These are phyloP conservation scores for Botrytis porri DNA, from an alignment of 2,329 filamentous ascomycete genomes.

Conservation along the genomic window DNA sequence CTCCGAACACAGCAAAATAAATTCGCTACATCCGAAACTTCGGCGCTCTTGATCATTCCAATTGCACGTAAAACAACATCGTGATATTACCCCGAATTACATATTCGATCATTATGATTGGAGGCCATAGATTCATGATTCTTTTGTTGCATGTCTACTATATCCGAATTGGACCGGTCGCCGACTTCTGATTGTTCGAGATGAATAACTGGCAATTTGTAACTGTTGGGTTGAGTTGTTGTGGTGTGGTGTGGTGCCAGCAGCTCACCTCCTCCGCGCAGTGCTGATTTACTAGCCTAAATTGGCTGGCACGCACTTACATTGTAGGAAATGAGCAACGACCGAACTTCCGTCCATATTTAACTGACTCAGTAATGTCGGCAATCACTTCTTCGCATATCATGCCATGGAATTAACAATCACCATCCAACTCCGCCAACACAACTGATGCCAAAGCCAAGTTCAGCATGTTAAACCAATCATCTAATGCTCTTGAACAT, in stretches of 20 bases:
- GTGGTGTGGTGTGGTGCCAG: not conserved
- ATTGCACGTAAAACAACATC: not conserved
- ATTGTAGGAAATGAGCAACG: not conserved
- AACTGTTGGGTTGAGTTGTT: not conserved
- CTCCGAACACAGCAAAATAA: not conserved
- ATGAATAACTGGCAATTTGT: not conserved
- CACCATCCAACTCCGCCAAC: not conserved
- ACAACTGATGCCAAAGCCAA: not conserved
- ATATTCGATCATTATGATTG: not conserved
- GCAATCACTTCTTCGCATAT: not conserved
- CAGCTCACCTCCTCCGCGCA: not conserved
- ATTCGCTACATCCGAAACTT: not conserved
- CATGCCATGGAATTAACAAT: not conserved
- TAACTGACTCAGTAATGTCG: not conserved
- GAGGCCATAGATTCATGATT: not conserved
- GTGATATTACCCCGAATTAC: not conserved
- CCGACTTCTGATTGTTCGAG: not conserved
- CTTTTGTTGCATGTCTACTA: slow-evolving; percentile 3
- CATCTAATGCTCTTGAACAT: not conserved
- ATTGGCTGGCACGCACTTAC: not conserved
- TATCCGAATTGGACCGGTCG: slow-evolving; percentile 7
- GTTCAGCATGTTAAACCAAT: not conserved
- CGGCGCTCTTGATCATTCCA: not conserved
- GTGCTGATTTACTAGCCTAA: not conserved
- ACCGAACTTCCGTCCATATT: not conserved